A percentile compares a stretch with the other conserved stretches of the same genome.
These are phyloP conservation scores for Cavenderia fasciculata DNA, from an alignment of 78 protist genomes.

Conservation along the genomic window DNA sequence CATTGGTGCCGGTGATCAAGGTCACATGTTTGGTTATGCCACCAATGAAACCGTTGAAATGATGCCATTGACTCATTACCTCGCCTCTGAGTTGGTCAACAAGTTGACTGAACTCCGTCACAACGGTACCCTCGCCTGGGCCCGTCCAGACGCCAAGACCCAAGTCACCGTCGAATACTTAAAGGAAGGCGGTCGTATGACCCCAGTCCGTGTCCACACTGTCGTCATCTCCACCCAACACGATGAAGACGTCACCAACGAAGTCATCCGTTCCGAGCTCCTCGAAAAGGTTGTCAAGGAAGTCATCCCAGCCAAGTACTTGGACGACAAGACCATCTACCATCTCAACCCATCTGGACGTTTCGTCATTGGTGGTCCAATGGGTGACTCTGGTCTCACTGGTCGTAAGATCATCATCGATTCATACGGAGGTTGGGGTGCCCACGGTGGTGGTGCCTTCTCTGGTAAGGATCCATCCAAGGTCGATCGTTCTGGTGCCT, in stretches of 20 bases:
- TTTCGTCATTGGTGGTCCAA: constrained; percentile 99
- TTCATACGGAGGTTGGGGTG: constrained; percentile 99
- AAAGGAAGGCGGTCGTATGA: constrained; percentile 81
- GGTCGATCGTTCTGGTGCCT: constrained; percentile 99
- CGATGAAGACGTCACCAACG: constrained; percentile 94
- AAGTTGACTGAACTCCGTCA: constrained; percentile 95
- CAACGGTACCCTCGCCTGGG: constrained; percentile 93
- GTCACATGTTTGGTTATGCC: constrained; percentile 99
- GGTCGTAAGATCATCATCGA: constrained; percentile 99
- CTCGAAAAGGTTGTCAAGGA: constrained; percentile 89
- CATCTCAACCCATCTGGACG: constrained; percentile 99
- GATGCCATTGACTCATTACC: constrained; percentile 98
- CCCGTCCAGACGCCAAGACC: constrained; percentile 99
- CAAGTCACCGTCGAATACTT: constrained; percentile 99
- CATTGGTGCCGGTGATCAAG: constrained; percentile 99
- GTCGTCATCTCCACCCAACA: constrained; percentile 99
- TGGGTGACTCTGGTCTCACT: constrained; percentile 99
- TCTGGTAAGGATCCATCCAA: constrained; percentile 99
- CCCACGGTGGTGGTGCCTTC: constrained; percentile 99
- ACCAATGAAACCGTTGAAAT: constrained; percentile 97
- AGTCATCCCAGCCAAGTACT: constrained; percentile 94
- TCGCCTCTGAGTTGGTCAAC: constrained; percentile 92
- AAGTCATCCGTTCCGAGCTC: constrained; percentile 90
- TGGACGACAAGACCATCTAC: constrained; percentile 97
- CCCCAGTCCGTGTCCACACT: constrained; percentile 98